Evolutionary conservation across 495 filamentous ascomycete genomes (phyloP).

Genomic region (Trichocladium antarcticum): DNA sequence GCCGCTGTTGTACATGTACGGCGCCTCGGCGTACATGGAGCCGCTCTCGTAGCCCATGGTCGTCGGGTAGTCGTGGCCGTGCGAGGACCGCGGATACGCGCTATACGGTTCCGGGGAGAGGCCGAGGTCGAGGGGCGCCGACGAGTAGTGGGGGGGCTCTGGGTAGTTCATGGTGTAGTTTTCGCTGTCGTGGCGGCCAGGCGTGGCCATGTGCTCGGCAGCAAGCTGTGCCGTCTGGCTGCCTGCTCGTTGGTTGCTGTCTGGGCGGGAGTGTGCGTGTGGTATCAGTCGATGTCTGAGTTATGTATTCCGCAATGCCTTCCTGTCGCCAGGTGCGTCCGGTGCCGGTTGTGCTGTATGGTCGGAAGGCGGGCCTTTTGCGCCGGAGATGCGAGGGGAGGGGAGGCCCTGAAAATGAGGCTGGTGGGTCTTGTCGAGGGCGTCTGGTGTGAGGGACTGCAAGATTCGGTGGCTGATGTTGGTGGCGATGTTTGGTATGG

Average conservation of each 20-base stretch:
- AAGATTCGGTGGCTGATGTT: not conserved
- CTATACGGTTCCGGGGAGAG: conserved; percentile 32
- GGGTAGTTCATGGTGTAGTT: conserved; percentile 37
- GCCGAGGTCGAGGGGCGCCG: conserved; percentile 31
- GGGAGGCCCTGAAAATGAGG: not conserved
- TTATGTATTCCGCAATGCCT: too few relatives aligned
- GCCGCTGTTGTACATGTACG: conserved; percentile 29
- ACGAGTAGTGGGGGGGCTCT: conserved; percentile 32
- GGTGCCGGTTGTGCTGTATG: too few relatives aligned
- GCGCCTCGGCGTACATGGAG: conserved; percentile 27
- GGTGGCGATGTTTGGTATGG: conserved; percentile 11
- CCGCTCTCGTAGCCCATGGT: conserved; percentile 28
- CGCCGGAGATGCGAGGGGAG: too few relatives aligned
- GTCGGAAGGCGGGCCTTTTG: too few relatives aligned
- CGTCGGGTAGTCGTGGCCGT: conserved; percentile 34
- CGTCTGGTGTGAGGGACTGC: not conserved
- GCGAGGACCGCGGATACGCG: conserved; percentile 30
- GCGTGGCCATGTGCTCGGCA: conserved; percentile 8
- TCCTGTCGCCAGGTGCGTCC: not conserved
- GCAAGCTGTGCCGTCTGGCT: too few relatives aligned
- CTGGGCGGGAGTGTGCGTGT: too few relatives aligned
- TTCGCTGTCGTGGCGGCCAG: conserved; percentile 22
- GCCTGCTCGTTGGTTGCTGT: too few relatives aligned
- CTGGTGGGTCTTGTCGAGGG: not conserved
- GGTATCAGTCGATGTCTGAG: too few relatives aligned